Base-by-base conservation (phyloP, 106 monocot species). In the Allium fistulosum region DNA sequence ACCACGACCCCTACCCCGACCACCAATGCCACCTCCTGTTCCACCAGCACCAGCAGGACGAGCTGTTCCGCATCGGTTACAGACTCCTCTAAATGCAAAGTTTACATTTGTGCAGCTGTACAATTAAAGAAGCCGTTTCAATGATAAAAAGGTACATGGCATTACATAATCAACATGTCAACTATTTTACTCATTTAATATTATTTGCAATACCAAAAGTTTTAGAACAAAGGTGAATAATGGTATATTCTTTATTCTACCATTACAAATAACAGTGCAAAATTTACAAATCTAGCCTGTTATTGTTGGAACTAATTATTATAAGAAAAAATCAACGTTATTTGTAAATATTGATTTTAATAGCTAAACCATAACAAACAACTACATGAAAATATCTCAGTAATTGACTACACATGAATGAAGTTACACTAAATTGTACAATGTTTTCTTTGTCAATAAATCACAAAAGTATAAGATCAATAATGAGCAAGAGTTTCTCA, bases 31-130 rank as follows among this genome's bases (percentile, higher is more conserved):
- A 55, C 53, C 74, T 75, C 80, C 79, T 37, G 73, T 65, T 8
- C 99, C 99, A 75, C 89, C 86, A 83, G 74, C 86, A 74, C 90
- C 90, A 75, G 87, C 87, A 83, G 92, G 99, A 59, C 99, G 99
- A 75, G 85, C 87, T 11, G 99, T 83, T 57, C 93, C 92, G 81
- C 99, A 99, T 10, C 87, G 93, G 71, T 99, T 99, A 63, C 99
- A 99, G 22, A 99, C 99, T 53, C 99, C 99, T 71, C 99, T 92
- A 58, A 99, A 99, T 14, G 99, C 92, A 90, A 99, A 99, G 77
- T 99, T 99, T 28, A 99, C 92, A 80, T 99, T 99, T 74, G 79
- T 72, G 64, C 99, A 99, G 74, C 99, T 99, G 92, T 58, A 78
- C 5, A 59, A 76, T 52, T 49, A 66, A 17, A 73, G 46, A 48